A percentile compares a stretch with the other conserved stretches of the same genome.
These are phyloP conservation scores for Talaromyces islandicus DNA, from an alignment of 2,329 filamentous ascomycete genomes.

Conservation along the genomic window DNA sequence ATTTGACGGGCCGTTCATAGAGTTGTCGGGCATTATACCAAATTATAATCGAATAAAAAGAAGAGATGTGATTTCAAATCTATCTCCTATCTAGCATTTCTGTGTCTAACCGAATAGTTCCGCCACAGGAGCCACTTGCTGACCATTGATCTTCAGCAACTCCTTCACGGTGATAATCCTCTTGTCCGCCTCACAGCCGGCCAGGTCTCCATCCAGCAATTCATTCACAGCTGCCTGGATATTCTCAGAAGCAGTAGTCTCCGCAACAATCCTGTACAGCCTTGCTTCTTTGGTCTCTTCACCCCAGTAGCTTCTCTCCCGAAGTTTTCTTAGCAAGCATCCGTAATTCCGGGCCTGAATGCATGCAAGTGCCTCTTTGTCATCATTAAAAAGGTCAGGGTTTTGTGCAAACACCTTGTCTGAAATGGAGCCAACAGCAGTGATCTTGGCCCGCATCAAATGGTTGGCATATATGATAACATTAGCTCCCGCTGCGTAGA, in stretches of 20 bases:
- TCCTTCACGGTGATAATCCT: background rate
- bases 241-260: background rate
- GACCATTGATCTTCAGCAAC: background rate
- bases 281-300: background rate
- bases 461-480: background rate
- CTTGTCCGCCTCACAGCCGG: background rate
- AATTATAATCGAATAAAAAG: too few relatives aligned
- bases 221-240: background rate
- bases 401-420: background rate
- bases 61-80: too few relatives aligned
- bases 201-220: background rate
- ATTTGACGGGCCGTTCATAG: too few relatives aligned
- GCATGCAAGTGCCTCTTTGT: background rate
- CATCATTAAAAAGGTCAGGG: background rate
- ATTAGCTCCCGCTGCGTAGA: background rate
- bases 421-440: background rate
- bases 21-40: too few relatives aligned
- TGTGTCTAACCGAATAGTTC: background rate
- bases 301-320: background rate
- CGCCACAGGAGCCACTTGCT: background rate
- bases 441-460: background rate
- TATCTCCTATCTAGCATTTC: too few relatives aligned
- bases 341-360: background rate
- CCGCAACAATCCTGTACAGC: background rate
- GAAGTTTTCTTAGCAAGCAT: background rate